Evolutionary conservation across 2,329 filamentous ascomycete genomes (phyloP).

Genomic region (Scleromitrula shiraiana): DNA sequence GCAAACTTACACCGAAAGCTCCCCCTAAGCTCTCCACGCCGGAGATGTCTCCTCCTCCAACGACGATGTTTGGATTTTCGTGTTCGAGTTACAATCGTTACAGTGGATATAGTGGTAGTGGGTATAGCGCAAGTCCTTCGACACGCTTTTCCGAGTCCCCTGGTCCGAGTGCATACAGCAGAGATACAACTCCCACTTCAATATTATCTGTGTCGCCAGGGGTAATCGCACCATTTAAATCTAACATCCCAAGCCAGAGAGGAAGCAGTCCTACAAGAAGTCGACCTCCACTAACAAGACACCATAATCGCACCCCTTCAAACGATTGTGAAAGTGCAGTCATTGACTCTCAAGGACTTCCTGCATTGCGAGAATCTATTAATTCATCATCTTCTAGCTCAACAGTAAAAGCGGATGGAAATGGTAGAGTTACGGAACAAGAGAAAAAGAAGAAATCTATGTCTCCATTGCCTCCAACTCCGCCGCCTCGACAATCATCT

Average conservation of each 20-base stretch:
- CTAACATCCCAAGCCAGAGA: slow-evolving; percentile 36
- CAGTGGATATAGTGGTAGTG: slow-evolving; percentile 34
- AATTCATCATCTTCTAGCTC: slow-evolving; percentile 68
- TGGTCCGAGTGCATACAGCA: slow-evolving; percentile 61
- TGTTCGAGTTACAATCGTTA: slow-evolving; percentile 34
- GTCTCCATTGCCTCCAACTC: slow-evolving; percentile 47
- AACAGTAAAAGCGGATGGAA: slow-evolving; percentile 50
- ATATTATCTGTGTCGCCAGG: slow-evolving; percentile 68
- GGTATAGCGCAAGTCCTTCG: slow-evolving; percentile 62
- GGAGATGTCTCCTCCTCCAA: slow-evolving; percentile 58
- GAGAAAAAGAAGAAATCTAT: slow-evolving; percentile 39
- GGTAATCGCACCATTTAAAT: slow-evolving; percentile 38
- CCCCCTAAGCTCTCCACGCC: slow-evolving; percentile 54
- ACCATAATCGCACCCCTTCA: slow-evolving; percentile 46
- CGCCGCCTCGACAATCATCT: slow-evolving; percentile 54
- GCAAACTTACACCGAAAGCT: slow-evolving; percentile 36
- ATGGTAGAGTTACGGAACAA: slow-evolving; percentile 28
- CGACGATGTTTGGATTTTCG: slow-evolving; percentile 34
- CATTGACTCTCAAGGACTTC: slow-evolving; percentile 49
- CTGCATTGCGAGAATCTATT: slow-evolving; percentile 59
- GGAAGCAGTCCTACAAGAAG: slow-evolving; percentile 48
- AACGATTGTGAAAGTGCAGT: slow-evolving; percentile 40
- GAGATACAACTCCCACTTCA: slow-evolving; percentile 71
- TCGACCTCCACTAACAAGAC: slow-evolving; percentile 52
- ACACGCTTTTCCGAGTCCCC: slow-evolving; percentile 69